Conservation (phyloP, 108 stramenopile species). For the Craspedostauros australis region DNA sequence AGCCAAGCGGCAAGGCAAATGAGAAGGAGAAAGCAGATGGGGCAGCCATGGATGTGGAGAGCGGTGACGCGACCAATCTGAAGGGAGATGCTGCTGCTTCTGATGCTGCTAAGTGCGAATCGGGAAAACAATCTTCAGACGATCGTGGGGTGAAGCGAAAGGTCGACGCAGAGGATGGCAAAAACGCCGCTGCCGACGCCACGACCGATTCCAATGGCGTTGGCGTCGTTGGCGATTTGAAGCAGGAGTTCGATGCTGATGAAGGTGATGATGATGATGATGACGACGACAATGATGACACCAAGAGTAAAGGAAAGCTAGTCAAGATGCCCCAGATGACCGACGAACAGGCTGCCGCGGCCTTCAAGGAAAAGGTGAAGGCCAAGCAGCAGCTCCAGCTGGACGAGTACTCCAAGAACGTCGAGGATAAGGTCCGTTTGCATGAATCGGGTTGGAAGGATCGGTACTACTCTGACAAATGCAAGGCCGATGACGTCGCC, state of each 20-base stretch:
- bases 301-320: too few relatives aligned
- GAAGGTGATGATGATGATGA: slow-evolving; percentile 35
- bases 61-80: slow-evolving; percentile 21
- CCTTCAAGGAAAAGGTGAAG: slow-evolving; percentile 79
- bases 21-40: slow-evolving; percentile 8
- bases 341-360: slow-evolving; percentile 41
- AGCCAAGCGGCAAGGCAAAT: slow-evolving; percentile 2
- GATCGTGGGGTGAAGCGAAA: slow-evolving; percentile 19
- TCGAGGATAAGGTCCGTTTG: slow-evolving; percentile 87
- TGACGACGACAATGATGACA: slow-evolving; percentile 37
- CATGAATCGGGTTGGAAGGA: slow-evolving; percentile 96
- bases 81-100: slow-evolving; percentile 31
- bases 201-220: background rate
- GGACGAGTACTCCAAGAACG: slow-evolving; percentile 72
- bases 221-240: slow-evolving; percentile 31
- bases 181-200: slow-evolving; percentile 2
- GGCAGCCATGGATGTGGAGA: slow-evolving; percentile 14
- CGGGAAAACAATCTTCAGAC: too few relatives aligned
- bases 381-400: slow-evolving; percentile 59
- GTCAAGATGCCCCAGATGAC: slow-evolving; percentile 27
- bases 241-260: slow-evolving; percentile 39
- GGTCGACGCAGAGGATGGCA: slow-evolving; percentile 10
- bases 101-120: too few relatives aligned
- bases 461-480: slow-evolving; percentile 95
- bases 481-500: slow-evolving; percentile 91